Evolutionary conservation across 768 basidiomycete species (phyloP).

Genomic region (Ramaria sp.): DNA sequence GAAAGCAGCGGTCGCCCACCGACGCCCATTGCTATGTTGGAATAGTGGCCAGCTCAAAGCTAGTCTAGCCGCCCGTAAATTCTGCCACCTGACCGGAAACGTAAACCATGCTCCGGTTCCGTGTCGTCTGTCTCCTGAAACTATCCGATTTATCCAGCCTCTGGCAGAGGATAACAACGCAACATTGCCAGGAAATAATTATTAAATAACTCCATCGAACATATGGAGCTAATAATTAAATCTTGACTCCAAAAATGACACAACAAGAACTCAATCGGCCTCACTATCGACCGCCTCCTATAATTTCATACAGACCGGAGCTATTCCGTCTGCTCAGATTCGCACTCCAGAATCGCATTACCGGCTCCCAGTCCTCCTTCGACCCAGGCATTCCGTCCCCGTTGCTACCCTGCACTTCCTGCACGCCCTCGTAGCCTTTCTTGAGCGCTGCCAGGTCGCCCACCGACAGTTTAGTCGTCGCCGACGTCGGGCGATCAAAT

Average conservation of each 20-base stretch:
- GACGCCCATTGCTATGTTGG: neutral
- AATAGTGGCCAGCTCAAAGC: too few relatives aligned
- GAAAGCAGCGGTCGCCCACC: neutral
- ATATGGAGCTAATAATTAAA: neutral
- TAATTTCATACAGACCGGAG: conserved; percentile 60
- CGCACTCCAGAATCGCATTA: conserved; percentile 86
- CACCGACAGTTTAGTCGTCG: conserved; percentile 33
- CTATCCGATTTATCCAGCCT: too few relatives aligned
- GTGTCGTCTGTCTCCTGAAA: too few relatives aligned
- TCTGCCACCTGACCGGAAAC: too few relatives aligned
- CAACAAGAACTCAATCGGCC: too few relatives aligned
- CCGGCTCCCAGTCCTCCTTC: conserved; percentile 67
- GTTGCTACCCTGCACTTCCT: conserved; percentile 35
- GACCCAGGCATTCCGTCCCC: conserved; percentile 64
- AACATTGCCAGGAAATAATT: too few relatives aligned
- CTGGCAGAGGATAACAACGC: too few relatives aligned
- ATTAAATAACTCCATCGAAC: too few relatives aligned
- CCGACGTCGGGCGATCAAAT: conserved; percentile 41
- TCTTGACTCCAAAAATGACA: neutral
- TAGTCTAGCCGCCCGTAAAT: too few relatives aligned
- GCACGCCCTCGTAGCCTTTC: conserved; percentile 45
- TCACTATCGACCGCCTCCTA: conserved; percentile 23
- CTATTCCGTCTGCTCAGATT: conserved; percentile 41
- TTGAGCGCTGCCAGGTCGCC: conserved; percentile 40
- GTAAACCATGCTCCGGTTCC: too few relatives aligned